Conservation (phyloP, 257 asterid species). For the Ocimum tenuiflorum region DNA sequence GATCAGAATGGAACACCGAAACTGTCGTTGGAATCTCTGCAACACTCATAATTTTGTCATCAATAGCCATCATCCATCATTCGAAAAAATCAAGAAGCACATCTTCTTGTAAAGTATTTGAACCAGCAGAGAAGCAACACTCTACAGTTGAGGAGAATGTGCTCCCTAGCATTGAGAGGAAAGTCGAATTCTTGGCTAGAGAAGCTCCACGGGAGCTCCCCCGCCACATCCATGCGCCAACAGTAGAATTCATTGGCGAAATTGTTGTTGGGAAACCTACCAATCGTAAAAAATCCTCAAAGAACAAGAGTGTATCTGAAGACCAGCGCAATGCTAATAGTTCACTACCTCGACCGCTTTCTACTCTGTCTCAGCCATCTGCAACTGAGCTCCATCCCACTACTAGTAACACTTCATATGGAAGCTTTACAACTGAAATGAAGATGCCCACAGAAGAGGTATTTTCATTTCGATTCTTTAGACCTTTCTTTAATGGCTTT, state of each 20-base stretch:
- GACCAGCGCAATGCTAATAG: conserved; percentile 6
- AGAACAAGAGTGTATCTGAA: conserved; percentile 21
- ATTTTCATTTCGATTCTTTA: not conserved
- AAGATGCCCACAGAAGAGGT: conserved; percentile 50
- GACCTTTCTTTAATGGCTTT: not conserved
- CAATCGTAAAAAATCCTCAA: conserved; percentile 26
- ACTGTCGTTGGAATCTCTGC: conserved; percentile 22
- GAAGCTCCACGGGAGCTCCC: conserved; percentile 22
- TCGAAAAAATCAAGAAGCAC: conserved; percentile 17
- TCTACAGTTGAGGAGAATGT: conserved; percentile 15
- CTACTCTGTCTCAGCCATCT: conserved; percentile 13
- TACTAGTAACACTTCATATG: conserved; percentile 30
- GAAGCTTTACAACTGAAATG: conserved; percentile 39
- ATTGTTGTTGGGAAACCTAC: conserved; percentile 32
- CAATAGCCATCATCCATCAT: conserved; percentile 25
- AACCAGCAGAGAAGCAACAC: conserved; percentile 13
- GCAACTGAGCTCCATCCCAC: conserved; percentile 9
- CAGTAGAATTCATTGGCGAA: conserved; percentile 59
- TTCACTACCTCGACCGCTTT: conserved; percentile 14
- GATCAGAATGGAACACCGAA: conserved; percentile 12
- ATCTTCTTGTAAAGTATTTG: conserved; percentile 14
- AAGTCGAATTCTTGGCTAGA: conserved; percentile 22
- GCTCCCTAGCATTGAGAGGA: conserved; percentile 24
- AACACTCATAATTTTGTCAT: conserved; percentile 21
- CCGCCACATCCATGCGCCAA: conserved; percentile 29